Percentiles rank a stretch among this genome's conserved stretches.
These are phyloP conservation scores for Nicotiana undulata DNA, from an alignment of 257 asterid species.

Conservation along the genomic window DNA sequence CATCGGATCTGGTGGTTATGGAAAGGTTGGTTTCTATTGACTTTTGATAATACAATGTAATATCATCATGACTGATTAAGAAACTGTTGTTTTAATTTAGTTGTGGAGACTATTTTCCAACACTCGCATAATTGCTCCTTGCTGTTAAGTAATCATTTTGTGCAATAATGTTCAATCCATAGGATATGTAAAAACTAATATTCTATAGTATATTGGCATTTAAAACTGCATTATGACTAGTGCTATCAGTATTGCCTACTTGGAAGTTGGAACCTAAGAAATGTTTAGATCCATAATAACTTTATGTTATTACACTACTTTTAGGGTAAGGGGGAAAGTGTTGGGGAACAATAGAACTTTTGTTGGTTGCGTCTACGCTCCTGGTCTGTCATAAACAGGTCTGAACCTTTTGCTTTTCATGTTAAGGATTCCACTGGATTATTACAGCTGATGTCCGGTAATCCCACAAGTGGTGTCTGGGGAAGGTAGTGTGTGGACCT, in stretches of 20 bases:
- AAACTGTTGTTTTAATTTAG: background rate
- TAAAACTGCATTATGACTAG: background rate
- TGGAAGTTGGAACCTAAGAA: background rate
- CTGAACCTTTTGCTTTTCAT: background rate
- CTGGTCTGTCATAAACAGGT: background rate
- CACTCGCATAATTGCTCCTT: background rate
- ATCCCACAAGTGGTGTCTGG: too few species aligned
- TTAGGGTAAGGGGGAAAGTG: background rate
- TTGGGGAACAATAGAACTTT: background rate
- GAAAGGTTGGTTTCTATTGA: slow-evolving; percentile 10
- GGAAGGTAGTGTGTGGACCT: too few species aligned
- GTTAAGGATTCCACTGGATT: background rate
- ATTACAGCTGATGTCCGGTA: background rate
- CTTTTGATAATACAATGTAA: background rate
- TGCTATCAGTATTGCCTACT: background rate
- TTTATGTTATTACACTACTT: background rate
- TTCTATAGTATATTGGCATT: background rate
- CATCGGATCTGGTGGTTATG: slow-evolving; percentile 17
- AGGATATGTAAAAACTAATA: background rate
- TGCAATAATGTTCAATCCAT: background rate
- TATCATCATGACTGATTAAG: background rate
- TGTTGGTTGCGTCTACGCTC: background rate
- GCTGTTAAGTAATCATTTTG: background rate
- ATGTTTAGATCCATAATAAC: background rate
- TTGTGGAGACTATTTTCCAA: background rate